Conservation (phyloP, 1,284 basidiomycete genomes). For the Xerocomus nothofagi region DNA sequence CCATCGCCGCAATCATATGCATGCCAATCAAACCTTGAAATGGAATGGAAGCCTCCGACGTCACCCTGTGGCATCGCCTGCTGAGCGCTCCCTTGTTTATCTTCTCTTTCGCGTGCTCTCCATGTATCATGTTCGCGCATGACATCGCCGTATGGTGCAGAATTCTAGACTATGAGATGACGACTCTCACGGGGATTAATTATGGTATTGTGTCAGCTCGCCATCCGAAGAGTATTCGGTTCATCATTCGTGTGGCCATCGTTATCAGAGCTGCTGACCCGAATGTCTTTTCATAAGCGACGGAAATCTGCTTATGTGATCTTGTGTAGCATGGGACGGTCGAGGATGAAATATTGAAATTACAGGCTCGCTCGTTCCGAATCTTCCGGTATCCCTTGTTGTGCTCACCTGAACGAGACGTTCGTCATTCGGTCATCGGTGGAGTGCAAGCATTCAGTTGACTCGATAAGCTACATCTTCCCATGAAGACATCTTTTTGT, state of each 20-base stretch:
- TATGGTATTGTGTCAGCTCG: not conserved
- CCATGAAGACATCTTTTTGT: slow-evolving; percentile 3
- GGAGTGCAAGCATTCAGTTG: slow-evolving; percentile 5
- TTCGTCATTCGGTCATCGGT: not conserved
- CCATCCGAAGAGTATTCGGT: slow-evolving; percentile 3
- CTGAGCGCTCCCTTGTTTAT: not conserved
- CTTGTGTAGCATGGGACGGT: not conserved
- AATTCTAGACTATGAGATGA: not conserved
- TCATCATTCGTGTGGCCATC: slow-evolving; percentile 7
- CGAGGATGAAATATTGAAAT: slow-evolving; percentile 3
- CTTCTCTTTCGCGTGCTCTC: not conserved
- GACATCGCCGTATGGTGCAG: not conserved
- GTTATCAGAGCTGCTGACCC: slow-evolving; percentile 16
- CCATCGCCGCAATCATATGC: slow-evolving; percentile 23
- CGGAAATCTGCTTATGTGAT: slow-evolving; percentile 7
- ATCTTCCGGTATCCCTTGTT: not conserved
- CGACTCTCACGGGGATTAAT: not conserved
- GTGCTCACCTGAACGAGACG: not conserved
- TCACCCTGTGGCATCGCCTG: slow-evolving; percentile 16
- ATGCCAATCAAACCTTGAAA: slow-evolving; percentile 32
- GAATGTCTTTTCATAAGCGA: not conserved
- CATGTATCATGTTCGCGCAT: not conserved
- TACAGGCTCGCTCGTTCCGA: not conserved
- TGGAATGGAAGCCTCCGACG: slow-evolving; percentile 29
- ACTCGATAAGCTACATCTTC: not conserved